Conservation (phyloP, 2,329 filamentous ascomycete species). For the Geosmithia putterillii region DNA sequence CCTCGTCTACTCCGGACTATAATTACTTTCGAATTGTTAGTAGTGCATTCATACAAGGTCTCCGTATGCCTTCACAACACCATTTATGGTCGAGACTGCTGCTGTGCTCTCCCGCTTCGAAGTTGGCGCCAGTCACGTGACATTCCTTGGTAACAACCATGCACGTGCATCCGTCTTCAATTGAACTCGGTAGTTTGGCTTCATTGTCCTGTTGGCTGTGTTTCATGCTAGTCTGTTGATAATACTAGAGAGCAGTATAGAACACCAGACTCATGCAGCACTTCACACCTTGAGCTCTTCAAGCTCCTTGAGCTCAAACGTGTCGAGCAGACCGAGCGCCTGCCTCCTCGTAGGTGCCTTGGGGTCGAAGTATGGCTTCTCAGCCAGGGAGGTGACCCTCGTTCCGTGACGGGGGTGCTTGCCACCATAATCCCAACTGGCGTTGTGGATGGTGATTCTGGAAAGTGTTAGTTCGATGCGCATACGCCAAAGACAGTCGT, state of each 20-base stretch:
- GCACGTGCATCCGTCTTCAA: too few relatives aligned
- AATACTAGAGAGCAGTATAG: neutral
- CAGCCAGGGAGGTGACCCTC: conserved; percentile 56
- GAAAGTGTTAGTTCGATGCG: neutral
- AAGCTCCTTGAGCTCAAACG: conserved; percentile 26
- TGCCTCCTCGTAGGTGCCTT: conserved; percentile 54
- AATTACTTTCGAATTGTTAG: neutral
- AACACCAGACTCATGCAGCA: neutral
- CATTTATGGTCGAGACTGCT: too few relatives aligned
- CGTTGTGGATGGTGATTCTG: conserved; percentile 62
- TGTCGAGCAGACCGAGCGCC: conserved; percentile 50
- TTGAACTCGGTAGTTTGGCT: too few relatives aligned
- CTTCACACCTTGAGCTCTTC: neutral
- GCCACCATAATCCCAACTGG: conserved; percentile 61
- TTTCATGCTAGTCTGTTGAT: neutral
- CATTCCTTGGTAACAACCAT: too few relatives aligned
- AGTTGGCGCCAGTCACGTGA: too few relatives aligned
- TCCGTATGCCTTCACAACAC: too few relatives aligned
- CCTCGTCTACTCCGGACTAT: neutral
- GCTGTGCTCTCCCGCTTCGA: too few relatives aligned
- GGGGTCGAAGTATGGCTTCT: conserved; percentile 56
- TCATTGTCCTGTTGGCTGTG: neutral
- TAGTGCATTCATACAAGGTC: too few relatives aligned
- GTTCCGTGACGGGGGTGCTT: conserved; percentile 58
- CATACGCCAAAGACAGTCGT: neutral